These are phyloP conservation scores for Tephrocybe rancida DNA, from an alignment of 768 basidiomycete genomes.

Conservation along the genomic window DNA sequence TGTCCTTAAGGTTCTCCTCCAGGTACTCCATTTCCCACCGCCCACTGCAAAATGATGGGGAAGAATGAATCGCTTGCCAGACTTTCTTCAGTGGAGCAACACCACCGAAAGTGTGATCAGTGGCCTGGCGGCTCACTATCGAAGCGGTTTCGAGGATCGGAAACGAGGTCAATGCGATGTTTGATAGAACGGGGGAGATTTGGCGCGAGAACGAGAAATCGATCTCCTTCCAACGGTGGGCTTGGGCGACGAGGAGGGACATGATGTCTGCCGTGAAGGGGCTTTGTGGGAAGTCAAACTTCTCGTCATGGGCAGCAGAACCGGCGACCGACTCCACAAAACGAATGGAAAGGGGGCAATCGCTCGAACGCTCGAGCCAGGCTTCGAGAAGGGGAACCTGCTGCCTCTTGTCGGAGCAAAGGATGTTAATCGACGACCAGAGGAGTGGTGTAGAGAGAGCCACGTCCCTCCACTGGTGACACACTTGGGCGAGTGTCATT, in stretches of 20 bases:
- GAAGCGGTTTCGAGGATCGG: constrained; percentile 5
- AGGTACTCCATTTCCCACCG: constrained; percentile 12
- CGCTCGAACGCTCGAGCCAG: constrained; percentile 6
- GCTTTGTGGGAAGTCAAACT: background rate
- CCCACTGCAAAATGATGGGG: background rate
- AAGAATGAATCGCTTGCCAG: background rate
- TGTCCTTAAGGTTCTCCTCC: background rate
- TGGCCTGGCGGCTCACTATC: background rate
- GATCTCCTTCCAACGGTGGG: constrained; percentile 11
- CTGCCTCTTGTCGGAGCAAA: background rate
- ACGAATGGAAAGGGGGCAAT: constrained; percentile 6
- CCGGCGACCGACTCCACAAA: background rate
- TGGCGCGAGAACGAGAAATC: constrained; percentile 4
- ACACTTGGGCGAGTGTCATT: constrained; percentile 12
- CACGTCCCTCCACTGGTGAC: constrained; percentile 5
- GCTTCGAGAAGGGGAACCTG: background rate
- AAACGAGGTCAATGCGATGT: background rate
- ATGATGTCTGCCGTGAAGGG: constrained; percentile 3
- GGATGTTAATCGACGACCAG: constrained; percentile 10
- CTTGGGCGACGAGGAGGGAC: constrained; percentile 6
- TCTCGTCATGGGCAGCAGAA: background rate
- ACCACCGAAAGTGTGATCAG: background rate
- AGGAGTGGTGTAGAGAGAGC: constrained; percentile 8
- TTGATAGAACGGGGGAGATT: background rate
- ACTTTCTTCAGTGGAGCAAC: background rate